Conservation (phyloP, 768 basidiomycete species). For the Collybia sp. region DNA sequence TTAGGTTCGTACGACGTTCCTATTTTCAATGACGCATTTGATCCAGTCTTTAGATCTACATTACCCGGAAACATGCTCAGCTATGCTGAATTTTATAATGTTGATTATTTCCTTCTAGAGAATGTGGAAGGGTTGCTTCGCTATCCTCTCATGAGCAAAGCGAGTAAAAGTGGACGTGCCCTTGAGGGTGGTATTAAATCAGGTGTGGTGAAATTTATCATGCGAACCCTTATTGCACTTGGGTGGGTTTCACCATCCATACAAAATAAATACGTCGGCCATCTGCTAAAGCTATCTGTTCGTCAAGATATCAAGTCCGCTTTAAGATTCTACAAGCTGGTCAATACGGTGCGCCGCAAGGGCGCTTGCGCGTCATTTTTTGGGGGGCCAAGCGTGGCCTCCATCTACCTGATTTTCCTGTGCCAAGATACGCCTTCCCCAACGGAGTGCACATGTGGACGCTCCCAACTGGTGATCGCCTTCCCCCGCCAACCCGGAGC, state of each 20-base stretch:
- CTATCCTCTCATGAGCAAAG: slow-evolving; percentile 39
- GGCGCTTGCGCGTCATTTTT: slow-evolving; percentile 63
- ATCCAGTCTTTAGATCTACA: slow-evolving; percentile 39
- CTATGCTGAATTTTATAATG: slow-evolving; percentile 61
- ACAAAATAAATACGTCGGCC: neutral
- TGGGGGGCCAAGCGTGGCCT: slow-evolving; percentile 57
- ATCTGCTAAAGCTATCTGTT: neutral
- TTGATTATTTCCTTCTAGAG: slow-evolving; percentile 63
- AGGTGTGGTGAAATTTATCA: slow-evolving; percentile 65
- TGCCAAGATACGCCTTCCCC: slow-evolving; percentile 54
- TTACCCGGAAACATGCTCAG: slow-evolving; percentile 69
- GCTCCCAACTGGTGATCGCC: slow-evolving; percentile 38
- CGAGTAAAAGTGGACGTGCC: slow-evolving; percentile 17
- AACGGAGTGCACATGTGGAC: slow-evolving; percentile 24
- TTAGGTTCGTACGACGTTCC: slow-evolving; percentile 33
- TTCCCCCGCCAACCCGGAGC: slow-evolving; percentile 41
- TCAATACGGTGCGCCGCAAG: slow-evolving; percentile 71
- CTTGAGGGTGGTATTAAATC: slow-evolving; percentile 37
- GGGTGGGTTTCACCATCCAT: slow-evolving; percentile 40
- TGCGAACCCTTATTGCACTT: slow-evolving; percentile 52
- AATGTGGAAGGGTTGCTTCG: slow-evolving; percentile 64
- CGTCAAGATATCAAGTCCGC: slow-evolving; percentile 57
- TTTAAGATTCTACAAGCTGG: slow-evolving; percentile 65
- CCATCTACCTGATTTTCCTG: slow-evolving; percentile 55
- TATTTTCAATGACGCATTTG: neutral